phyloP scores from a whole-genome alignment of 768 basidiomycete genomes.

The Collybia sp. region DNA sequence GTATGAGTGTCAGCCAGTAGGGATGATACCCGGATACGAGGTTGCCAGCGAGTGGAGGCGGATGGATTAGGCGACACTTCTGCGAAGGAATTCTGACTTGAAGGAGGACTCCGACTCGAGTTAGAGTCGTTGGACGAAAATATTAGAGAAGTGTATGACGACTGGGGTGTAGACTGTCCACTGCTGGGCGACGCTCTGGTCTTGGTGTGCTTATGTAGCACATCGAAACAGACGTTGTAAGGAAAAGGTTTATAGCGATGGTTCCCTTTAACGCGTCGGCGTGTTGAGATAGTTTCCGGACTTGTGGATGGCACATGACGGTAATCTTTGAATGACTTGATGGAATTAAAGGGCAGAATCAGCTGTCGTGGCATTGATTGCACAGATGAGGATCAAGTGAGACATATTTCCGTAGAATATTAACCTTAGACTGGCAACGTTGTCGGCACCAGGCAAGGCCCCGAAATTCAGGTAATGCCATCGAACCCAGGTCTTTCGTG shows the following conservation, averaged over 20 bases:
- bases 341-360: conserved; percentile 10
- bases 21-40: conserved; percentile 55
- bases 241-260: background rate
- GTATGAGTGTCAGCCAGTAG: conserved; percentile 50
- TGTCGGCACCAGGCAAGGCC: conserved; percentile 10
- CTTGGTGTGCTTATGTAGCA: no score
- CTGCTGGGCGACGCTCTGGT: conserved; percentile 19
- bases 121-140: conserved; percentile 32
- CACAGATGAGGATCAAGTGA: conserved; percentile 7
- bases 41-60: conserved; percentile 34
- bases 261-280: conserved; percentile 18
- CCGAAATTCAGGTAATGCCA: conserved; percentile 5
- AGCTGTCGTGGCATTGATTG: conserved; percentile 13
- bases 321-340: conserved; percentile 11
- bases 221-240: no score
- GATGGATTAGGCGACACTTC: conserved; percentile 29
- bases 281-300: conserved; percentile 15
- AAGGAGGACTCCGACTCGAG: conserved; percentile 36
- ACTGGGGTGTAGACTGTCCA: conserved; percentile 46
- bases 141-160: conserved; percentile 33
- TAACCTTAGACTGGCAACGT: conserved; percentile 18
- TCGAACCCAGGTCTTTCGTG: conserved; percentile 6
- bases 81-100: conserved; percentile 34
- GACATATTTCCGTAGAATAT: conserved; percentile 6
- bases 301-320: conserved; percentile 21